Evolutionary conservation across 129 eudicot genomes (phyloP).

Genomic region (Apium graveolens): DNA sequence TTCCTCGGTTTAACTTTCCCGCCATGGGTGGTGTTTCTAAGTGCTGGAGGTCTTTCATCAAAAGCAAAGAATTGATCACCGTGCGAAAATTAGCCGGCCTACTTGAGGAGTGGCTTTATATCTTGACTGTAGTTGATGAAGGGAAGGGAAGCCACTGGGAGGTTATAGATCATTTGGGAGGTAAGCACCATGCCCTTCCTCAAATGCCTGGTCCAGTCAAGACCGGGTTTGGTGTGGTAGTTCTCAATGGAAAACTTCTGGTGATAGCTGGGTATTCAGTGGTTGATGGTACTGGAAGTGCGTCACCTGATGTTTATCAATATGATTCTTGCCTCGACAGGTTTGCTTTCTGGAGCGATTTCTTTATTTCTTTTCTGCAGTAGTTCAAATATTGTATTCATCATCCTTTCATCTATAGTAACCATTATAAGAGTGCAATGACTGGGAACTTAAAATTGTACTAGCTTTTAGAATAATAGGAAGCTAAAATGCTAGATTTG

Average conservation of each 20-base stretch:
- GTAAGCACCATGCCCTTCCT: constrained; percentile 39
- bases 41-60: constrained; percentile 73
- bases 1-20: constrained; percentile 67
- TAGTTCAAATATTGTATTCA: neutral
- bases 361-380: constrained; percentile 10
- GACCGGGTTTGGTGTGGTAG: constrained; percentile 65
- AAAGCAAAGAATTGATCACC: constrained; percentile 71
- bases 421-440: neutral
- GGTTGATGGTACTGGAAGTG: constrained; percentile 44
- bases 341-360: constrained; percentile 23
- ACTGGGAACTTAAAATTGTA: neutral
- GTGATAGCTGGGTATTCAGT: constrained; percentile 69
- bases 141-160: constrained; percentile 88
- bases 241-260: constrained; percentile 79
- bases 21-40: constrained; percentile 78
- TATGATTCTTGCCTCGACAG: constrained; percentile 95
- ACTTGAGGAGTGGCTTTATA: constrained; percentile 88
- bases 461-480: neutral
- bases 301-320: constrained; percentile 67
- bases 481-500: neutral
- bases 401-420: neutral
- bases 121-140: constrained; percentile 53
- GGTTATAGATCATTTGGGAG: constrained; percentile 77
- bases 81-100: constrained; percentile 73
- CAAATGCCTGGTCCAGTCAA: constrained; percentile 76